Percentiles rank a stretch among this genome's conserved stretches.
These are phyloP conservation scores for Rubia occidens DNA, from an alignment of 305 asterid species.

Conservation along the genomic window DNA sequence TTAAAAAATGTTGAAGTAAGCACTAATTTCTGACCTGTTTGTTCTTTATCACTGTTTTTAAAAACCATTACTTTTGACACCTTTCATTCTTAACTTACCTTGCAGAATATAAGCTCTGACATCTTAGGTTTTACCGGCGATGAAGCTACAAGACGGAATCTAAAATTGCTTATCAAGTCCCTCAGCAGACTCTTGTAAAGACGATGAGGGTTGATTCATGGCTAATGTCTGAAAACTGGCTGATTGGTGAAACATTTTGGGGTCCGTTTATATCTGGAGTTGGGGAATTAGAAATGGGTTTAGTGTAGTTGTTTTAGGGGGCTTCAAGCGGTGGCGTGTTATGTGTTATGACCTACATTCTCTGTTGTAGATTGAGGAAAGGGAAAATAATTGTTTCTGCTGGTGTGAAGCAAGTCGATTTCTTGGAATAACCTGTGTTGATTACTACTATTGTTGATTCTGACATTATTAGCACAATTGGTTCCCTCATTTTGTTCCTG, in stretches of 20 bases:
- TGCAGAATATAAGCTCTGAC: slow-evolving; percentile 85
- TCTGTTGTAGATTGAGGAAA: neutral
- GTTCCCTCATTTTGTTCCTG: neutral
- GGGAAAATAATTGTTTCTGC: slow-evolving; percentile 6
- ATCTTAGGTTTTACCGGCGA: slow-evolving; percentile 80
- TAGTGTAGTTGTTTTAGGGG: neutral
- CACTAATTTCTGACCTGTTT: slow-evolving; percentile 7
- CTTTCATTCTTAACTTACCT: neutral
- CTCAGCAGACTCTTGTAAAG: slow-evolving; percentile 70
- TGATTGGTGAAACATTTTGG: neutral
- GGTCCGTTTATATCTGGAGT: neutral
- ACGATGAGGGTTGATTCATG: slow-evolving; percentile 10
- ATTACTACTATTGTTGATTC: neutral
- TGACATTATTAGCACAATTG: neutral
- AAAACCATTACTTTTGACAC: slow-evolving; percentile 5
- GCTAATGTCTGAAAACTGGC: neutral
- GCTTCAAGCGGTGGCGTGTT: neutral
- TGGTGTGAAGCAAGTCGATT: neutral
- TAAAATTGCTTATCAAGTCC: slow-evolving; percentile 74
- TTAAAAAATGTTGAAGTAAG: slow-evolving; percentile 74
- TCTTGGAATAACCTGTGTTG: neutral
- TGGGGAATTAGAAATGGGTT: neutral
- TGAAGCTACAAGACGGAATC: slow-evolving; percentile 69
- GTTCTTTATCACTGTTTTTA: neutral
- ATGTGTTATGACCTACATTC: neutral